Base-by-base conservation (phyloP, 495 filamentous ascomycete species). In the Hypoxylon lienhwacheense region DNA sequence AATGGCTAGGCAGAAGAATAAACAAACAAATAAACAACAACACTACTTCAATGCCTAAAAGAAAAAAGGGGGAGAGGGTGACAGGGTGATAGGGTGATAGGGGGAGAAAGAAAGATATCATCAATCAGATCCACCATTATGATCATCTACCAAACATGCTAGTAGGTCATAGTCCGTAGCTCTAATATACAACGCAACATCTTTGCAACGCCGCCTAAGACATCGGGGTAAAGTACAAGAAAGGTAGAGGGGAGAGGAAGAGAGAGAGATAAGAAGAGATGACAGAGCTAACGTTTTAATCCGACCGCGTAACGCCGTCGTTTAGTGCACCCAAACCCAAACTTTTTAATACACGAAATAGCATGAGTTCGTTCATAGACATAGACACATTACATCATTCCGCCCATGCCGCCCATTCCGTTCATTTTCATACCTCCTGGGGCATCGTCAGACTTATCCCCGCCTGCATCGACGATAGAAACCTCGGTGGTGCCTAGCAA, bases 401-500 rank as follows among this genome's bases (percentile, higher is more conserved):
- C 75, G 16, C 77, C 76, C 75, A 77, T 75, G 49, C 80, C 76
- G 40, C 75, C 78, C 81, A 85, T 84, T 31, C 82, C 81, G 15
- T 81, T 77, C 77, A 78, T 78, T 47, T 83, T 85, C 80, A 86
- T 86, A 33, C 83, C 84, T 54, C 78, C 79, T 55, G 65, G 69
- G 52, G 73, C 72, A n/a, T n/a, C n/a, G n/a, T n/a, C n/a, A 64
- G 78, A 71, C 87, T 96, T 96, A 73, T 96, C 91, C 69, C 96
- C 95, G 40, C 88, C 81, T 46, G 95, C 93, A 74, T 98, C 93
- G 46, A 95, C 90, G 55, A 98, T 91, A 44, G 92, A 91, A 53
- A 96, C 92, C 75, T 98, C 93, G 56, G 95, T 98, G 62, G 93
- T 98, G 73, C 93, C 93, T 57, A 98, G 87, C 47, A 98, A 83